Conservation (phyloP, 257 asterid species). For the Solanum habrochaites region DNA sequence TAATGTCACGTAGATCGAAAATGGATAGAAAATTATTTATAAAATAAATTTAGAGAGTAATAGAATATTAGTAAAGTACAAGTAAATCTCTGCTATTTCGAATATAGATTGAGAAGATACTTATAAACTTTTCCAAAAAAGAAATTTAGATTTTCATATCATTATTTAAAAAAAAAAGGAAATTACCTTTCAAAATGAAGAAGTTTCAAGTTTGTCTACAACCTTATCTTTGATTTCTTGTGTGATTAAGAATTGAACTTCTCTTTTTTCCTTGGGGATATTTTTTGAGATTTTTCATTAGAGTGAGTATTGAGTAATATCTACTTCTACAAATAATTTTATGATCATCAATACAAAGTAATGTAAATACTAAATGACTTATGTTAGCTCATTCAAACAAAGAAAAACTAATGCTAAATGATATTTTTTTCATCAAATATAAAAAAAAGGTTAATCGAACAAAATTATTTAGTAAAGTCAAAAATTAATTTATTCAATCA, state of each 20-base stretch:
- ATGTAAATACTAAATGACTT: not conserved
- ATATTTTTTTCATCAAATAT: not conserved
- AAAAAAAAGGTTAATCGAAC: too few species aligned
- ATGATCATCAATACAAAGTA: not conserved
- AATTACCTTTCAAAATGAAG: not conserved
- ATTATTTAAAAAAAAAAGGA: too few species aligned
- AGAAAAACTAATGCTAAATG: not conserved
- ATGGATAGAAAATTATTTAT: too few species aligned
- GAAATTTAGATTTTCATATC: too few species aligned
- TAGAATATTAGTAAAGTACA: too few species aligned
- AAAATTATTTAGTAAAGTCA: too few species aligned
- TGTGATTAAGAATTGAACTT: not conserved
- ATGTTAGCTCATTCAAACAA: too few species aligned
- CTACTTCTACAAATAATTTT: not conserved
- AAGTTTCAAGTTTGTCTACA: not conserved
- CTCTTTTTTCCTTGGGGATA: not conserved
- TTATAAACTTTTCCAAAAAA: too few species aligned
- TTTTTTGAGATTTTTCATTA: not conserved
- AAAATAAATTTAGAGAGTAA: too few species aligned
- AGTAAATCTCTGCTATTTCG: too few species aligned
- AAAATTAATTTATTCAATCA: not conserved
- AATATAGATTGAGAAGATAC: too few species aligned
- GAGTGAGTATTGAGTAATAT: not conserved
- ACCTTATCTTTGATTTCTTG: not conserved
- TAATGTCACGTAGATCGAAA: too few species aligned